phyloP scores from a whole-genome alignment of 2,329 filamentous ascomycete species.

The Cladosporium sp. region DNA sequence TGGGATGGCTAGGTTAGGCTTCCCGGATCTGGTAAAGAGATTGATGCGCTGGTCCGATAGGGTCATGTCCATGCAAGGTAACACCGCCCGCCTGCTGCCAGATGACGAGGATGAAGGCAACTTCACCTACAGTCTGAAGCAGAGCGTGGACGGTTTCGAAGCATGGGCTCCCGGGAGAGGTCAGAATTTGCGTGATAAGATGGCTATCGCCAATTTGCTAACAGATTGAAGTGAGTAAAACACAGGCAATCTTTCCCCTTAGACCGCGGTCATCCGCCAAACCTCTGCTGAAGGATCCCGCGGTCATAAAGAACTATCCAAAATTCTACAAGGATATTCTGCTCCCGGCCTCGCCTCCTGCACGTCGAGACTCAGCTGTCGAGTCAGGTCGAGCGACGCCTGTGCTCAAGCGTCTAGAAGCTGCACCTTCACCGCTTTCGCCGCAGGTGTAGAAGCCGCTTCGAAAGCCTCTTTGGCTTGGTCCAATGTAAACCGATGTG shows the following conservation, averaged over 20 bases:
- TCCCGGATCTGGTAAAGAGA: slow-evolving; percentile 36
- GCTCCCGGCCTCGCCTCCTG: neutral
- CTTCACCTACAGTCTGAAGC: slow-evolving; percentile 25
- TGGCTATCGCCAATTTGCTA: slow-evolving; percentile 32
- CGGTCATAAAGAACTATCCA: neutral
- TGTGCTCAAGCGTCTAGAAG: slow-evolving; percentile 30
- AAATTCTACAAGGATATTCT: slow-evolving; percentile 16
- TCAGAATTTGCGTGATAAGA: slow-evolving; percentile 31
- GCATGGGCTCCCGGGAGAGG: slow-evolving; percentile 34
- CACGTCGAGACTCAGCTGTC: slow-evolving; percentile 12
- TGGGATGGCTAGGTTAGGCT: slow-evolving; percentile 32
- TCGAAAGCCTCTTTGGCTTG: slow-evolving; percentile 41
- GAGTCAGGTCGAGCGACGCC: neutral
- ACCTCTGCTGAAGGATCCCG: neutral
- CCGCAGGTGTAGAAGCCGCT: slow-evolving; percentile 39
- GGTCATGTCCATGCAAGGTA: slow-evolving; percentile 36
- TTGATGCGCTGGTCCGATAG: slow-evolving; percentile 37
- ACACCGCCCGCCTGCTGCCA: slow-evolving; percentile 32
- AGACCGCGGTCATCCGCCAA: neutral
- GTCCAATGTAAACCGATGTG: slow-evolving; percentile 40
- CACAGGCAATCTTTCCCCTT: neutral
- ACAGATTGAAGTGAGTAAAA: slow-evolving; percentile 17
- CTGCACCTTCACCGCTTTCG: slow-evolving; percentile 40
- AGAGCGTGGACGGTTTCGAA: slow-evolving; percentile 34
- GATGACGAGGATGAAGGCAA: slow-evolving; percentile 31